Base-by-base conservation (phyloP, 176 grass and related monocot genomes). In the Poa pratensis region DNA sequence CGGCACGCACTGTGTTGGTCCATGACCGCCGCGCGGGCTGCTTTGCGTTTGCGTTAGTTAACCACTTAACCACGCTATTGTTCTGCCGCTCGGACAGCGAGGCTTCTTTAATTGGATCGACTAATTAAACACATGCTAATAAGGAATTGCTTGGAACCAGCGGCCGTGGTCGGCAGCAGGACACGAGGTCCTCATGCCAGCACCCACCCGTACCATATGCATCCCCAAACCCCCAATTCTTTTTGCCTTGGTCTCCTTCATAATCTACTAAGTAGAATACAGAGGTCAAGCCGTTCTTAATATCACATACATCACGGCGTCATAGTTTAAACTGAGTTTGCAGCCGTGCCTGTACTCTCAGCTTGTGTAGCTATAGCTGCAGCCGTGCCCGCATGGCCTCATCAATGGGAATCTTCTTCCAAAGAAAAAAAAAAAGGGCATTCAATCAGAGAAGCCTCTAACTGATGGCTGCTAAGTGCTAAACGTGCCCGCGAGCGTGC, bases 171-270 rank as follows among this genome's bases (percentile, higher is more conserved):
- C 85, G 85, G 76, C 76, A 62, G 59, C 22, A 63, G 60, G 13
- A 26, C 85, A 84, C 85, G 89, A 84, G 51, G 28, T 84, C 69
- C 81, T 91, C 89, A 40, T 18, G 71, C 43, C 43, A 40, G 13
- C 58, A 9, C 17, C n/a, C 73, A 50, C 80, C 39, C 80, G 46
- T 7, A 20, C 17, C 17, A 1, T 9, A 45, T 22, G 20, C 35
- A 22, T 4, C 6, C 6, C 7, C 37, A 39, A 5, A 37, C 6
- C 3, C n/a, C 7, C 0, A 9, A 5, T 46, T 26, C 3, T 6
- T 20, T 73, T n/a, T 5, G 23, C 3, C 3, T 3, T 8, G 23
- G 23, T 37, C 68, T 24, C 35, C 46, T 49, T 14, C 2, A 54
- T 19, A 54, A 54, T 48, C 46, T 48, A 46, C 9, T 10, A 46